Evolutionary conservation across 1,139 yeast genomes (phyloP).

Genomic region (Komagataea norvegica): DNA sequence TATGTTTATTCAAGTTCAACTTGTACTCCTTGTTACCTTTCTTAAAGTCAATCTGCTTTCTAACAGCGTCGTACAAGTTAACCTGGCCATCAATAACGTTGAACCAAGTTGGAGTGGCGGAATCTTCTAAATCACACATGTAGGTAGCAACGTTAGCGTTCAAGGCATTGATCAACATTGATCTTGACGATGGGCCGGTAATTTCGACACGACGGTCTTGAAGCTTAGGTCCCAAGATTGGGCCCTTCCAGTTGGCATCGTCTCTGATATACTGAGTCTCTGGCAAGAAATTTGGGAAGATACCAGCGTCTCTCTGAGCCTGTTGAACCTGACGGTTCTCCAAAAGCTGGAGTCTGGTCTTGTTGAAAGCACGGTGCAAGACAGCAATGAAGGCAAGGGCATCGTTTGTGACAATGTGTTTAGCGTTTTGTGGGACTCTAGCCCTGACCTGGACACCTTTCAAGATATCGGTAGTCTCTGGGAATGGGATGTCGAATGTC

Average conservation of each 20-base stretch:
- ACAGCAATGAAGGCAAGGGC: slow-evolving; percentile 72
- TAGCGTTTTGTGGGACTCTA: slow-evolving; percentile 46
- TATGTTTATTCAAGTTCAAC: slow-evolving; percentile 51
- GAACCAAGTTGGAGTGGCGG: slow-evolving; percentile 59
- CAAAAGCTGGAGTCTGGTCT: slow-evolving; percentile 54
- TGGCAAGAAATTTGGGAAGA: slow-evolving; percentile 67
- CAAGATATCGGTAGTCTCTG: slow-evolving; percentile 44
- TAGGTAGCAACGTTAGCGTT: slow-evolving; percentile 66
- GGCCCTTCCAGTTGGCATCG: slow-evolving; percentile 76
- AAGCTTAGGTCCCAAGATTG: slow-evolving; percentile 69
- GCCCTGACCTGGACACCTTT: slow-evolving; percentile 53
- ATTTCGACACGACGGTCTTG: slow-evolving; percentile 72
- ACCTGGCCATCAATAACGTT: slow-evolving; percentile 52
- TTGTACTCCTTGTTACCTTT: slow-evolving; percentile 53
- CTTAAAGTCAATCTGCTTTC: slow-evolving; percentile 44
- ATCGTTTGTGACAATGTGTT: slow-evolving; percentile 59
- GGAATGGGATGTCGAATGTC: slow-evolving; percentile 39
- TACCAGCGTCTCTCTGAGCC: slow-evolving; percentile 59
- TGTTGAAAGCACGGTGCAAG: slow-evolving; percentile 67
- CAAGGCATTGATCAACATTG: slow-evolving; percentile 70
- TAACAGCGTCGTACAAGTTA: slow-evolving; percentile 53
- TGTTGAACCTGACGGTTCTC: slow-evolving; percentile 58
- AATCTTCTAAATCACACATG: slow-evolving; percentile 72
- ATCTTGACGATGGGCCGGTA: slow-evolving; percentile 65
- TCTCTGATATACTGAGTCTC: slow-evolving; percentile 68